Base-by-base conservation (phyloP, 805 yeast species). In the Barnettozyma sp. region DNA sequence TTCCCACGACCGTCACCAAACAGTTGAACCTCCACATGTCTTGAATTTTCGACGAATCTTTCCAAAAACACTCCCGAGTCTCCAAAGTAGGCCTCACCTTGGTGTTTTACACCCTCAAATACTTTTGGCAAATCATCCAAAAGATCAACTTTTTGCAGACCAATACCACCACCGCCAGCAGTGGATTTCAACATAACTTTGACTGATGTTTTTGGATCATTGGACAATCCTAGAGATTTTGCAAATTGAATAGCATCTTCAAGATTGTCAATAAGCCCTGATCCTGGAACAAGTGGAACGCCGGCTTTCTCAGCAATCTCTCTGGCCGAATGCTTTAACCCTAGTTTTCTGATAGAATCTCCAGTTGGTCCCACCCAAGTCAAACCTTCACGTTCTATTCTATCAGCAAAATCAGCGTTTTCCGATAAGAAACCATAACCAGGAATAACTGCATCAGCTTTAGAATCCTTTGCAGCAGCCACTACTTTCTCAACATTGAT, bases 121-220 rank as follows among this genome's bases (percentile, higher is more conserved):
- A 88, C 94, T 43, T 82, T 65, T 62, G 77, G 84, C 44, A 92
- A 77, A 41, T 92, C 97, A 14, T 59, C 76, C 47, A 74, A 83
- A 23, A 77, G 70, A 52, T 88, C 95, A 40, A 88, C 97, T 56
- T 87, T 83, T 60, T 90, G 97, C 49, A 90, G 66, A 45, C 98
- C 98, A 54, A 90, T 90, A 63, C 98, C 98, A 61, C 98, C 98
- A 54, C 98, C 98, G 57, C 98, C 98, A 18, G 97, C 97, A 42
- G 98, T 92, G 18, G 95, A 82, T 62, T 90, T 90, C 34, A 92
- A 84, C 97, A 90, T 90, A 22, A 90, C 76, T 20, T 97, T 97
- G 51, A 85, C 92, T 14, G 68, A 71, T 25, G 54, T 55, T 30
- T 49, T 56, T 23, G 56, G 55, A 38, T 53, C 54, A 39, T 53